These are phyloP conservation scores for Arthrobotrys entomopaga DNA, from an alignment of 2,329 filamentous ascomycete species.

Conservation along the genomic window DNA sequence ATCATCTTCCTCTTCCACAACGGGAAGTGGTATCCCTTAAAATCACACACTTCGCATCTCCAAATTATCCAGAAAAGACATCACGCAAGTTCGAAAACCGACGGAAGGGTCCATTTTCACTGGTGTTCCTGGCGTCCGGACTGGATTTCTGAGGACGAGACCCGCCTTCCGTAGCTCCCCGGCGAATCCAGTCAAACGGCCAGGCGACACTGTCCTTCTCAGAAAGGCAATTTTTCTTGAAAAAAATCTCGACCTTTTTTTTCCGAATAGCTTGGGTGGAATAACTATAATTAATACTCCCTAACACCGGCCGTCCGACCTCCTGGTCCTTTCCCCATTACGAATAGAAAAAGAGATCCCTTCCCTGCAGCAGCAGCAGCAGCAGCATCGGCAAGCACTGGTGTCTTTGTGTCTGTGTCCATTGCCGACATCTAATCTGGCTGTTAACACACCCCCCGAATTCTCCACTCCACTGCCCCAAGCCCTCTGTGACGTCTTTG, in stretches of 20 bases:
- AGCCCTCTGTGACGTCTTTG: conserved; percentile 45
- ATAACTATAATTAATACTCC: neutral
- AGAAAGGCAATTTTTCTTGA: conserved; percentile 40
- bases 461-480: conserved; percentile 32
- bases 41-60: neutral
- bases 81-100: neutral
- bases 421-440: conserved; percentile 28
- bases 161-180: conserved; percentile 54
- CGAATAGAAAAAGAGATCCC: neutral
- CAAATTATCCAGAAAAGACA: too few relatives aligned
- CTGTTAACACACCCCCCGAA: conserved; percentile 4
- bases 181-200: conserved; percentile 38
- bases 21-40: neutral
- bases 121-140: conserved; percentile 23
- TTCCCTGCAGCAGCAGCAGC: conserved; percentile 29
- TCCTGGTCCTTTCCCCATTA: conserved; percentile 14
- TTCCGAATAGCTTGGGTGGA: conserved; percentile 5
- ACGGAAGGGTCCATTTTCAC: neutral
- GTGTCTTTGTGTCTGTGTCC: conserved; percentile 6
- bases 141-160: conserved; percentile 22
- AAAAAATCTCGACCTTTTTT: conserved; percentile 3
- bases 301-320: conserved; percentile 3
- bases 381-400: conserved; percentile 11
- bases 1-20: neutral
- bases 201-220: conserved; percentile 26